Evolutionary conservation across 2,329 filamentous ascomycete genomes (phyloP).

Genomic region (Calonectria hawksworthii): DNA sequence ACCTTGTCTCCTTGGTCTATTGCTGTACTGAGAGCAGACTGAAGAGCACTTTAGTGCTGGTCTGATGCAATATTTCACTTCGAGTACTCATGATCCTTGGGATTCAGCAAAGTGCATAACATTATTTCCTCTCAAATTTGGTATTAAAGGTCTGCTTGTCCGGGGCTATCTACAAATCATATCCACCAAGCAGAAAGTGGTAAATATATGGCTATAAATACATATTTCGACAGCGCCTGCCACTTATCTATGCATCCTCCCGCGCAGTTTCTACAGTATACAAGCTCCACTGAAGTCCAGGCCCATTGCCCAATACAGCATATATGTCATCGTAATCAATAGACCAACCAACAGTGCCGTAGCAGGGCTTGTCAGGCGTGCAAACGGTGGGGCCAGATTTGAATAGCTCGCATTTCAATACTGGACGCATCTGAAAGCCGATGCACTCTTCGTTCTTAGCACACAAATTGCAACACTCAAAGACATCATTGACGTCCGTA

Average conservation of each 20-base stretch:
- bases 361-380: background rate
- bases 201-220: too few relatives aligned
- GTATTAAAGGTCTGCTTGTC: too few relatives aligned
- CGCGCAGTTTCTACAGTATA: background rate
- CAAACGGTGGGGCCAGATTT: background rate
- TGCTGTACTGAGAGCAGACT: too few relatives aligned
- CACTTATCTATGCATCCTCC: background rate
- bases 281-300: background rate
- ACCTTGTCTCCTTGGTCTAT: too few relatives aligned
- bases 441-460: background rate
- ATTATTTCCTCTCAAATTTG: too few relatives aligned
- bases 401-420: background rate
- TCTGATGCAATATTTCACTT: too few relatives aligned
- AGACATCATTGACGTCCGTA: background rate
- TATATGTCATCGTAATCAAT: background rate
- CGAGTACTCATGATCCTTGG: too few relatives aligned
- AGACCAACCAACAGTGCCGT: background rate
- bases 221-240: too few relatives aligned
- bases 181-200: too few relatives aligned
- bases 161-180: too few relatives aligned
- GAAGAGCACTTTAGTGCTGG: too few relatives aligned
- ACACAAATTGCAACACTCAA: background rate
- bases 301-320: background rate
- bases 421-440: background rate
- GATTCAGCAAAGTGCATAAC: too few relatives aligned